Conservation (phyloP, 192 early-diverging fungal species). For the Backusella westeae region DNA sequence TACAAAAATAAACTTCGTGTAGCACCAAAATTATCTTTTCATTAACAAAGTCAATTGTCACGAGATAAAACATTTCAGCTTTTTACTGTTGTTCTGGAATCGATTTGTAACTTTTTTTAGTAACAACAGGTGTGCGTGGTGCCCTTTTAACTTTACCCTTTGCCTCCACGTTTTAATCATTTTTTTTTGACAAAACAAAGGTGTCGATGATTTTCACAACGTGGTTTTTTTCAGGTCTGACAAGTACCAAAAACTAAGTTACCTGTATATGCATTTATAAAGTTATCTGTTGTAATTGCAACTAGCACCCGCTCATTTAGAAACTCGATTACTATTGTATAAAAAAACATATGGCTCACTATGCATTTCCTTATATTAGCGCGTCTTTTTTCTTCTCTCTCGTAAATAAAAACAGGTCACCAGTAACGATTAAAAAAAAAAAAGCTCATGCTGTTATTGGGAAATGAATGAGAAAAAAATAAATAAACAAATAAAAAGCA, state of each 20-base stretch:
- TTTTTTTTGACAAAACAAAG: not conserved
- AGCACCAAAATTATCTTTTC: not conserved
- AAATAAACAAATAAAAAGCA: not conserved
- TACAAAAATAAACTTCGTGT: not conserved
- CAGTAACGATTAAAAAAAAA: not conserved
- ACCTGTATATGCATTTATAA: not conserved
- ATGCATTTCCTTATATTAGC: not conserved
- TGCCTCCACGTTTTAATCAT: slow-evolving; percentile 3
- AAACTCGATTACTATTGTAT: not conserved
- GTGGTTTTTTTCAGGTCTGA: slow-evolving; percentile 6
- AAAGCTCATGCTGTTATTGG: not conserved
- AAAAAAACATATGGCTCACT: not conserved
- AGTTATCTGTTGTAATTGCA: not conserved
- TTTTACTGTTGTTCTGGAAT: slow-evolving; percentile 1
- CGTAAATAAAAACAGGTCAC: not conserved
- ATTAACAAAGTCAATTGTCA: not conserved
- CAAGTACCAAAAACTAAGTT: not conserved
- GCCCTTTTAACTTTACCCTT: not conserved
- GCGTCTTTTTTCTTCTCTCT: not conserved
- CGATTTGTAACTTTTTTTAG: not conserved
- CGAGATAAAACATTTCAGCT: not conserved
- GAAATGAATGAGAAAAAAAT: not conserved
- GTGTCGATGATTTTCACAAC: slow-evolving; percentile 4
- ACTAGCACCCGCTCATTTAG: not conserved
- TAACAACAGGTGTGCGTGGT: not conserved